These are phyloP conservation scores for Dunaliella sp. DNA, from an alignment of 139 green algal genomes.

Conservation along the genomic window DNA sequence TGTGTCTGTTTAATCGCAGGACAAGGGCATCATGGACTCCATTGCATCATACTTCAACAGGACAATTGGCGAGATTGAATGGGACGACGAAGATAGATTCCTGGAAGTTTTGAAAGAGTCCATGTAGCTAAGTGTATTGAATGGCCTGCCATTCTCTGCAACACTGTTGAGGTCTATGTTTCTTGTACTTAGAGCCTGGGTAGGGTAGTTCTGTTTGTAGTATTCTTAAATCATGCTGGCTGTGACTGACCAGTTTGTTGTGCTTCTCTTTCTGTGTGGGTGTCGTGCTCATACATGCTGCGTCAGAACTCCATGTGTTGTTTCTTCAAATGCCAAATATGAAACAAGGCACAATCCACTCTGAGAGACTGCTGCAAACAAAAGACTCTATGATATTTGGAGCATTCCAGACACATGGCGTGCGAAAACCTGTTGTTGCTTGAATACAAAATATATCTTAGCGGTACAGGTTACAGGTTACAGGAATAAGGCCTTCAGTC, in stretches of 20 bases:
- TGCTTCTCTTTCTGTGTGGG: neutral
- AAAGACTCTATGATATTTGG: no score
- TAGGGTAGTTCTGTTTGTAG: neutral
- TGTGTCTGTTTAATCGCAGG: slow-evolving; percentile 16
- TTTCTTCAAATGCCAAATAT: no score
- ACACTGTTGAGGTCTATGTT: neutral
- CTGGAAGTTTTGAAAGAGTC: slow-evolving; percentile 30
- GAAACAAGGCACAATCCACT: no score
- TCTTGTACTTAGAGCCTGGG: neutral
- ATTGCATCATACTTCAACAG: slow-evolving; percentile 45
- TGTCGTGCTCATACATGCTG: no score
- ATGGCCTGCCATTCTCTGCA: neutral
- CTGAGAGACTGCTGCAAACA: no score
- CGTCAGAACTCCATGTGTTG: no score
- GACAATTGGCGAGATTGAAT: slow-evolving; percentile 24
- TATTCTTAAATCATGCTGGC: neutral
- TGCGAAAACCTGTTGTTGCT: no score
- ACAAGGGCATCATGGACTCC: slow-evolving; percentile 20
- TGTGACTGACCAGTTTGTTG: neutral
- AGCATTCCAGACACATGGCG: no score
- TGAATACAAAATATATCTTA: no score
- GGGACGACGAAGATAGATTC: slow-evolving; percentile 40
- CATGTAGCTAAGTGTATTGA: neutral
- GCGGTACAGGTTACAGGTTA: no score
- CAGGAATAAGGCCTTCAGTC: no score